phyloP scores from a whole-genome alignment of 345 rosid genomes.

The Euphorbia peplus region DNA sequence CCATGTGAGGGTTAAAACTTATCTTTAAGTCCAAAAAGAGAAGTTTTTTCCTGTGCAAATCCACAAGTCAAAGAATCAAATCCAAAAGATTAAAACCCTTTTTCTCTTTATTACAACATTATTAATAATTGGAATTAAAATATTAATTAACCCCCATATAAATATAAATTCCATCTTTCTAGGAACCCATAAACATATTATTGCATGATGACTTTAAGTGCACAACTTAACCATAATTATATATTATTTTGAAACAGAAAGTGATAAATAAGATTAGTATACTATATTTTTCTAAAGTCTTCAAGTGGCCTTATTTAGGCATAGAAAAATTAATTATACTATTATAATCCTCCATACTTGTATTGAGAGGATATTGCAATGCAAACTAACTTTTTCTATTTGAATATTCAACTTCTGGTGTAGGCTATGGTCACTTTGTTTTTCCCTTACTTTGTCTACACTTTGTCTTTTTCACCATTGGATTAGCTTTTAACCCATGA shows the following conservation, averaged over 20 bases:
- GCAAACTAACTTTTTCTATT: too few relatives aligned
- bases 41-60: constrained; percentile 37
- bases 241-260: background rate
- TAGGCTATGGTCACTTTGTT: too few relatives aligned
- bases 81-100: constrained; percentile 30
- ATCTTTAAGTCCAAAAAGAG: constrained; percentile 52
- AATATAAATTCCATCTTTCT: background rate
- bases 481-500: too few relatives aligned
- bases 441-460: too few relatives aligned
- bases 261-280: background rate
- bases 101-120: background rate
- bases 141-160: too few relatives aligned
- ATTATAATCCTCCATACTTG: too few relatives aligned
- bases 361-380: too few relatives aligned
- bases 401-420: too few relatives aligned
- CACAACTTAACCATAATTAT: background rate
- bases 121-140: too few relatives aligned
- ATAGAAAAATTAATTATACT: background rate
- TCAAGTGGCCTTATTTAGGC: background rate
- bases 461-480: too few relatives aligned
- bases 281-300: background rate
- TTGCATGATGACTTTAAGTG: background rate
- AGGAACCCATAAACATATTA: background rate
- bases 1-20: constrained; percentile 58
- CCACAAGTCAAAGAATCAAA: constrained; percentile 55